phyloP scores from a whole-genome alignment of 2,329 filamentous ascomycete genomes.

The Fusarium denticulatum region DNA sequence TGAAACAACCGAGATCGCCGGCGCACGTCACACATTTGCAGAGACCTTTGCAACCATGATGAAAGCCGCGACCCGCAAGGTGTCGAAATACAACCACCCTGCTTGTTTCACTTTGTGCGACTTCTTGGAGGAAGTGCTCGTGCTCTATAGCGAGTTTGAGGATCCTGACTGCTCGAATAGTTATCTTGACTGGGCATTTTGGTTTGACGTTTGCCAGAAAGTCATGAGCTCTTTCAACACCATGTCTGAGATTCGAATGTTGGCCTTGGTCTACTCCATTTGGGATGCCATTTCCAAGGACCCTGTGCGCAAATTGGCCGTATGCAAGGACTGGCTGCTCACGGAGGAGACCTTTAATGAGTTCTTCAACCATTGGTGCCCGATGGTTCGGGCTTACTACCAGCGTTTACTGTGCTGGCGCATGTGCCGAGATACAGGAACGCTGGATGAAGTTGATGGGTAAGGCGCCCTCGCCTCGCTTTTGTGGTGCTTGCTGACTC shows the following conservation, averaged over 20 bases:
- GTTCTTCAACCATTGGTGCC: conserved; percentile 93
- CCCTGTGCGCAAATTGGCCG: conserved; percentile 70
- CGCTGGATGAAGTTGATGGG: conserved; percentile 71
- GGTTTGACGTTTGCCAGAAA: conserved; percentile 80
- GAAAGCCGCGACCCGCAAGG: conserved; percentile 77
- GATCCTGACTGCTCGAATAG: conserved; percentile 50
- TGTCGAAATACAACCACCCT: conserved; percentile 82
- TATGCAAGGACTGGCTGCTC: conserved; percentile 81
- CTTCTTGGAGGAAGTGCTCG: conserved; percentile 83
- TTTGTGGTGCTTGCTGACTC: conserved; percentile 38
- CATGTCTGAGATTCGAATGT: conserved; percentile 86
- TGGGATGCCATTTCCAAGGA: conserved; percentile 79
- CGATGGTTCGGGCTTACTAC: conserved; percentile 93
- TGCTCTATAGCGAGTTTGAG: conserved; percentile 65
- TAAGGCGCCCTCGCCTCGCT: conserved; percentile 55
- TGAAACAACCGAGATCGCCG: conserved; percentile 49
- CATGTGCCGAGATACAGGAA: conserved; percentile 79
- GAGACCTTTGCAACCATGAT: conserved; percentile 78
- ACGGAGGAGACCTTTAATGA: conserved; percentile 79
- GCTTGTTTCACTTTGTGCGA: conserved; percentile 92
- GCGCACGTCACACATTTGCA: conserved; percentile 75
- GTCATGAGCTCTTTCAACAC: conserved; percentile 88
- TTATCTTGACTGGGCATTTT: conserved; percentile 83
- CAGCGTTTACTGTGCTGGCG: conserved; percentile 93
- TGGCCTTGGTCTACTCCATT: conserved; percentile 81